Evolutionary conservation across 306 rosid species (phyloP).

Genomic region (Malus fusca): DNA sequence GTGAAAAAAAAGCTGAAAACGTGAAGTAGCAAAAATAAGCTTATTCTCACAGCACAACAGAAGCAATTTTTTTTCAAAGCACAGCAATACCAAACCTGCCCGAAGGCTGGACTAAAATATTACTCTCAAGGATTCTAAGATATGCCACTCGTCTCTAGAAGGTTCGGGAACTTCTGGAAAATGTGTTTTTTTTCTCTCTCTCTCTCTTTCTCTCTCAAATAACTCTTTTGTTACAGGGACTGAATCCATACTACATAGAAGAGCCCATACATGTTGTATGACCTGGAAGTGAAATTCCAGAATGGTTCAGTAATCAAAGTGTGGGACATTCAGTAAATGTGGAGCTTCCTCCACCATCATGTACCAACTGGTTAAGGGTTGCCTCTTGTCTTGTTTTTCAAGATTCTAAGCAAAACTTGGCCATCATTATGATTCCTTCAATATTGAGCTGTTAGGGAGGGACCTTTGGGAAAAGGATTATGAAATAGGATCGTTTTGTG

Average conservation of each 20-base stretch:
- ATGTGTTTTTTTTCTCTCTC: not conserved
- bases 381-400: not conserved
- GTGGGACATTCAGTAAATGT: not conserved
- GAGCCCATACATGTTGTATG: not conserved
- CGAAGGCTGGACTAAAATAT: not conserved
- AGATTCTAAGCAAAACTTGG: not conserved
- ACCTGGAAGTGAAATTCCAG: not conserved
- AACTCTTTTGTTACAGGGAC: not conserved
- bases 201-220: not conserved
- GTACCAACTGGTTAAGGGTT: not conserved
- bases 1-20: no score
- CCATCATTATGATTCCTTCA: no score
- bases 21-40: no score
- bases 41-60: no score
- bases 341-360: not conserved
- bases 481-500: no score
- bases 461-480: no score
- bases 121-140: not conserved
- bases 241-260: no score
- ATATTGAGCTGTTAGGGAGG: no score
- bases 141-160: not conserved
- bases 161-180: no score
- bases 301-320: not conserved
- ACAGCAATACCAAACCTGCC: no score
- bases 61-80: no score